Conservation (phyloP, 2,329 filamentous ascomycete genomes). For the Pseudocercospora eumusae region DNA sequence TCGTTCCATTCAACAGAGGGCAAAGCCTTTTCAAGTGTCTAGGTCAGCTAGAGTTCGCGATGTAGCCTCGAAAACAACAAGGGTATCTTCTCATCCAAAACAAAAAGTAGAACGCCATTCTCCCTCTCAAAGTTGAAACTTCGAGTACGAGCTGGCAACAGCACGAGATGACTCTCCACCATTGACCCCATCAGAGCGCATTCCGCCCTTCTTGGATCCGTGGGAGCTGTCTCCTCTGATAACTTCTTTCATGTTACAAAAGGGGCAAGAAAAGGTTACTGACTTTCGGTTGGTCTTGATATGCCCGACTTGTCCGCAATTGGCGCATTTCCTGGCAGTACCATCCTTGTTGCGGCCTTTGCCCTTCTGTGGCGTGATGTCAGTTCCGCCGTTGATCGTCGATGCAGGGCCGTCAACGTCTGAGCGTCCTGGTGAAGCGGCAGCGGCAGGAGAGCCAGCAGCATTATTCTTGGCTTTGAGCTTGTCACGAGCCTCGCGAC, state of each 20-base stretch:
- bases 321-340: constrained; percentile 85
- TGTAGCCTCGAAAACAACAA: constrained; percentile 23
- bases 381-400: constrained; percentile 24
- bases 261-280: constrained; percentile 39
- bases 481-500: constrained; percentile 85
- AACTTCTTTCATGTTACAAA: constrained; percentile 21
- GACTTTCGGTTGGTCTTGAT: constrained; percentile 99
- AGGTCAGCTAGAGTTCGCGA: constrained; percentile 37
- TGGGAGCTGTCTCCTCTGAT: constrained; percentile 23
- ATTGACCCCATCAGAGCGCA: constrained; percentile 18
- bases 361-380: constrained; percentile 36
- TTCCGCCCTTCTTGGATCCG: constrained; percentile 21
- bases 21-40: constrained; percentile 63
- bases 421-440: constrained; percentile 48
- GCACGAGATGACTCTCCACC: constrained; percentile 23
- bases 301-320: constrained; percentile 93
- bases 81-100: background rate
- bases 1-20: constrained; percentile 78
- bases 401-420: constrained; percentile 47
- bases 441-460: constrained; percentile 48
- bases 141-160: constrained; percentile 22
- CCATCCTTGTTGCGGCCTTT: constrained; percentile 62
- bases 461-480: constrained; percentile 63
- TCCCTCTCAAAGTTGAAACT: constrained; percentile 28
- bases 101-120: constrained; percentile 12